Base-by-base conservation (phyloP, 176 grass and related monocot genomes). In the Rhynchospora tenuis region DNA sequence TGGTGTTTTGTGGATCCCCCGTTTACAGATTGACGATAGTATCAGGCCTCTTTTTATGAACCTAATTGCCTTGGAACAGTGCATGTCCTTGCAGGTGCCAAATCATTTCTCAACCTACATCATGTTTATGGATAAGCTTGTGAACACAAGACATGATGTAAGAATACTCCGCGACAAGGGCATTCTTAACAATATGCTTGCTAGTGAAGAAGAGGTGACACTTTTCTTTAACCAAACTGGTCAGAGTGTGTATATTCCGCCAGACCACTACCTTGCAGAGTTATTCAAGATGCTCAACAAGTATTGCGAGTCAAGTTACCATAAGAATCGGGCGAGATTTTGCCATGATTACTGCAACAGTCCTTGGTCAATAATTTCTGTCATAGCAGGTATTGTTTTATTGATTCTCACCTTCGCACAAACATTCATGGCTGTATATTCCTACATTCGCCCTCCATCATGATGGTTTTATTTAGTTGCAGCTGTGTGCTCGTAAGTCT, bases 261-360 rank as follows among this genome's bases (percentile, higher is more conserved):
- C 58, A 16, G 52, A 38, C 0, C 69, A 86, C 58, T 84, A 93
- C 61, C 83, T 93, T 2, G 2, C 6, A 9, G 9, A 3, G 6
- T 2, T 84, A 1, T 86, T 90, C 10, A 0, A 3, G 0, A 81
- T 70, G 1, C 50, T 93, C 0, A 29, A 13, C 50, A 79, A 9
- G 17, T 88, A 86, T 47, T 57, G 65, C 52, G 0, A 29, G 0
- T 0, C 5, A 12, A 50, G 11, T n/a, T 22, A 51, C 48, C 84
- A 74, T 1, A 52, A 19, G 15, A 88, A 84, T 76, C 71, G 67
- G 0, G 48, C 83, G 0, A 77, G 26, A 0, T 72, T 92, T 0
- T 70, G 8, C 24, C 84, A 83, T 45, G 48, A 82, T 70, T 85
- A 92, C 81, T 89, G 86, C 15, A 73, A 20, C 68, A 92, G 48